A percentile compares a stretch with the other conserved stretches of the same genome.
phyloP scores from a whole-genome alignment of 2,329 filamentous ascomycete species.

The Fusarium chaquense region DNA sequence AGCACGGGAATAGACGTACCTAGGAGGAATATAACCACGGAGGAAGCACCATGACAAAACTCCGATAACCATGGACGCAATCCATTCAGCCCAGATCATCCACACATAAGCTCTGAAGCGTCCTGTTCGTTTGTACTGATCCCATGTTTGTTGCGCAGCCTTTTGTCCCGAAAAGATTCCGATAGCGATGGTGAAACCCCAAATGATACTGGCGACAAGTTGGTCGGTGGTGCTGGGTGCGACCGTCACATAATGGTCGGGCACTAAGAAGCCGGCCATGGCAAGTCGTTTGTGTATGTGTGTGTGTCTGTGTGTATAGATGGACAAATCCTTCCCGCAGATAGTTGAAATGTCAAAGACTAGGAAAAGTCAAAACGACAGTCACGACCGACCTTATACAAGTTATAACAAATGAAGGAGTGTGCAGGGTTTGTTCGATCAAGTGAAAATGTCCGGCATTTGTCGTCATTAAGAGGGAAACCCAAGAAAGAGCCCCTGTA shows the following conservation, averaged over 20 bases:
- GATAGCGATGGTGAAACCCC: conserved; percentile 43
- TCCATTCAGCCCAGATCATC: conserved; percentile 45
- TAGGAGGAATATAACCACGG: conserved; percentile 34
- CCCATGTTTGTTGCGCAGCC: conserved; percentile 40
- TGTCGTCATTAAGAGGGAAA: conserved; percentile 1
- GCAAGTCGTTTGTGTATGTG: too few relatives aligned
- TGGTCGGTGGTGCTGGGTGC: conserved; percentile 31
- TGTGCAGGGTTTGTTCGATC: not conserved
- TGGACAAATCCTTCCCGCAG: not conserved
- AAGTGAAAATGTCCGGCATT: not conserved
- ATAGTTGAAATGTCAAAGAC: not conserved
- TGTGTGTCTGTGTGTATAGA: too few relatives aligned
- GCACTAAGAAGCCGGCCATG: conserved; percentile 34
- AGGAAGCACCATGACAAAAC: conserved; percentile 40
- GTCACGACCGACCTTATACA: not conserved
- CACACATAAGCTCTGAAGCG: conserved; percentile 33
- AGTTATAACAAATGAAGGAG: not conserved
- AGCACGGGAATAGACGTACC: conserved; percentile 9
- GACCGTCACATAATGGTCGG: conserved; percentile 33
- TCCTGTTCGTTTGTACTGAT: conserved; percentile 30
- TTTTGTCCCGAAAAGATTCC: conserved; percentile 38
- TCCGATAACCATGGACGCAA: conserved; percentile 36
- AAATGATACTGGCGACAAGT: conserved; percentile 44
- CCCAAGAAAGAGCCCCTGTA: not conserved
- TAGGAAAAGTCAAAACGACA: not conserved